Conservation (phyloP, 495 filamentous ascomycete genomes). For the Annulohypoxylon stygium region DNA sequence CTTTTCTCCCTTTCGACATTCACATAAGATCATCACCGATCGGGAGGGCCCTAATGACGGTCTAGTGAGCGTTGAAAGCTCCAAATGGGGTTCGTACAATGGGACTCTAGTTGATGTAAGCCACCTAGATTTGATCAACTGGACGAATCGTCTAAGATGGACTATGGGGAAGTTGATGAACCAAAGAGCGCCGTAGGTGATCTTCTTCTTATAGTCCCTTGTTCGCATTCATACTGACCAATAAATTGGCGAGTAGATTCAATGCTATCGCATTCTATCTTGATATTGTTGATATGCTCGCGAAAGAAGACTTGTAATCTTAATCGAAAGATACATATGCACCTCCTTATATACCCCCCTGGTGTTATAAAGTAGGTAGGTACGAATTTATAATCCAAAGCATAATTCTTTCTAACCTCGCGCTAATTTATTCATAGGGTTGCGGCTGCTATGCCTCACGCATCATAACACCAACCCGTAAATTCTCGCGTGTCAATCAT, state of each 20-base stretch:
- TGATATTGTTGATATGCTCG: conserved; percentile 87
- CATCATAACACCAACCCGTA: neutral
- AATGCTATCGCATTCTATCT: conserved; percentile 97
- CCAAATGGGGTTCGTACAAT: conserved; percentile 91
- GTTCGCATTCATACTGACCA: conserved; percentile 29
- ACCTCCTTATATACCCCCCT: neutral
- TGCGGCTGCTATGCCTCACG: too few relatives aligned
- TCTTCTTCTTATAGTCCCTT: neutral
- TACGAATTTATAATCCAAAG: neutral
- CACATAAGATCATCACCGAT: conserved; percentile 76
- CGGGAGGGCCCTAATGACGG: conserved; percentile 91
- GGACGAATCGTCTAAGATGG: conserved; percentile 88
- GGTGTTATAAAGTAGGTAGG: neutral
- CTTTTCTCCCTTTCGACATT: conserved; percentile 80
- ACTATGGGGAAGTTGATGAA: conserved; percentile 75
- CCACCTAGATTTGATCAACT: conserved; percentile 95
- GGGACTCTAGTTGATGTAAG: conserved; percentile 90
- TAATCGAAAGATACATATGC: neutral
- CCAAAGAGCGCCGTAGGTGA: conserved; percentile 73
- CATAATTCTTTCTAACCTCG: neutral
- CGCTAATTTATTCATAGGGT: neutral
- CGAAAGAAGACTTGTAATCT: conserved; percentile 73
- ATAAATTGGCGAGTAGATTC: conserved; percentile 72
- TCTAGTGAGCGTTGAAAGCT: conserved; percentile 87
- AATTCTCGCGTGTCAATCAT: neutral